Percentiles rank a stretch among this genome's conserved stretches.
Conservation (phyloP, 2,329 filamentous ascomycete genomes). For the Aspergillus eucalypticola region DNA sequence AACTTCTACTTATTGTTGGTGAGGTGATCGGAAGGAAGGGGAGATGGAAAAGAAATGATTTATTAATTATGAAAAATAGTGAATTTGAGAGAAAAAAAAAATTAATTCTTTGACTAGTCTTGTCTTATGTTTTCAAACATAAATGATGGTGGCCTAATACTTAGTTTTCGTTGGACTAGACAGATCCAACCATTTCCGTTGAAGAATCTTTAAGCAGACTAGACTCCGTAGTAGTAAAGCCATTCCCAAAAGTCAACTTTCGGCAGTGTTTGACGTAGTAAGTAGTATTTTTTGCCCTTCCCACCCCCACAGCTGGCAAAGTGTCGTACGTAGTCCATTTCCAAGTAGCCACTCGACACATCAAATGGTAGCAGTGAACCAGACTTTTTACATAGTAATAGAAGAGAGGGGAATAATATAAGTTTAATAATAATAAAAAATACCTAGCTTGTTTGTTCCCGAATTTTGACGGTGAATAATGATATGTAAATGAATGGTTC, state of each 20-base stretch:
- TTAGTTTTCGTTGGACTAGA: no score
- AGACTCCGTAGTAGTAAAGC: no score
- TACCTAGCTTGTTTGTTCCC: neutral
- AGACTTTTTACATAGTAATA: neutral
- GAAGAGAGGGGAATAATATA: neutral
- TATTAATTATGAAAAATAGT: neutral
- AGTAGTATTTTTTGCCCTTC: neutral
- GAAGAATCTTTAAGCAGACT: neutral
- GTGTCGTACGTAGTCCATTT: neutral
- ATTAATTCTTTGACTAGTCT: no score
- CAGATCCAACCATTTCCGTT: neutral
- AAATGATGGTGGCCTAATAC: no score
- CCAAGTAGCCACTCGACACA: neutral
- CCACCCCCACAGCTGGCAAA: neutral
- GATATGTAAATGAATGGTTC: neutral
- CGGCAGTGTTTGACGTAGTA: slow-evolving; percentile 3
- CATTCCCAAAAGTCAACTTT: neutral
- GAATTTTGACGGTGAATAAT: neutral
- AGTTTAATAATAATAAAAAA: no score
- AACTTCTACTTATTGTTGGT: neutral
- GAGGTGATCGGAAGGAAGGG: neutral
- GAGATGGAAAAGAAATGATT: neutral
- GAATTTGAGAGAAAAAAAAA: neutral
- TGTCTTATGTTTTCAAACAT: no score
- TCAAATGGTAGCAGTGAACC: neutral